Conservation (phyloP, 2,329 filamentous ascomycete genomes). For the Colletotrichum brevisporum region DNA sequence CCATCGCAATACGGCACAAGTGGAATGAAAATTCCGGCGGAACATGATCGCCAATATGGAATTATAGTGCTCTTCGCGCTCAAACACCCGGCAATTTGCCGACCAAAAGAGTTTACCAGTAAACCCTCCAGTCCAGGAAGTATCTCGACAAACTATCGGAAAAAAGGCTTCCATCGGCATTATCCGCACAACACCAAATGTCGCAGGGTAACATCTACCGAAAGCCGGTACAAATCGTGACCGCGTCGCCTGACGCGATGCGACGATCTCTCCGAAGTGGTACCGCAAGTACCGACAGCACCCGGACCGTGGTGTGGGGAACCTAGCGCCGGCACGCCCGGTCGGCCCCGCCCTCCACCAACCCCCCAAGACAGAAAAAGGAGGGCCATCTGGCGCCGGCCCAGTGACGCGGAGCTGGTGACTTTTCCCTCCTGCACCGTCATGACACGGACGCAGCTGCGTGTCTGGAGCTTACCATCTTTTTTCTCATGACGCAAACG, state of each 20-base stretch:
- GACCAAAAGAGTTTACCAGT: no score
- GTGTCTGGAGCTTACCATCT: not conserved
- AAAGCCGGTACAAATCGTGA: slow-evolving; percentile 17
- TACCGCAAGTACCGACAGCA: slow-evolving; percentile 28
- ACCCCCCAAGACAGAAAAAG: not conserved
- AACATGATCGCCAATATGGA: no score
- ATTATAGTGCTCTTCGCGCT: no score
- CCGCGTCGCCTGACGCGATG: slow-evolving; percentile 27
- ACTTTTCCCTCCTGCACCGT: slow-evolving; percentile 20
- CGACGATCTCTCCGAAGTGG: slow-evolving; percentile 27
- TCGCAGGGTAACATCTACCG: not conserved
- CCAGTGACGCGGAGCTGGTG: slow-evolving; percentile 36
- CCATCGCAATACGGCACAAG: no score
- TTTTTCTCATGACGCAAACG: slow-evolving; percentile 21
- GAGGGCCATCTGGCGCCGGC: slow-evolving; percentile 30
- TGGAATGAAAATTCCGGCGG: no score
- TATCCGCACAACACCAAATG: no score
- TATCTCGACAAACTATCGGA: no score
- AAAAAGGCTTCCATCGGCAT: no score
- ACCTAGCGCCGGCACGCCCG: slow-evolving; percentile 23
- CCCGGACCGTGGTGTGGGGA: slow-evolving; percentile 29
- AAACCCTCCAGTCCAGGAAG: no score
- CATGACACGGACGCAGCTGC: not conserved
- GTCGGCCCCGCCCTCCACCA: slow-evolving; percentile 13
- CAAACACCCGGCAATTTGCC: no score